A percentile compares a stretch with the other conserved stretches of the same genome.
phyloP scores from a whole-genome alignment of 768 basidiomycete species.

The Trametes cingulata region DNA sequence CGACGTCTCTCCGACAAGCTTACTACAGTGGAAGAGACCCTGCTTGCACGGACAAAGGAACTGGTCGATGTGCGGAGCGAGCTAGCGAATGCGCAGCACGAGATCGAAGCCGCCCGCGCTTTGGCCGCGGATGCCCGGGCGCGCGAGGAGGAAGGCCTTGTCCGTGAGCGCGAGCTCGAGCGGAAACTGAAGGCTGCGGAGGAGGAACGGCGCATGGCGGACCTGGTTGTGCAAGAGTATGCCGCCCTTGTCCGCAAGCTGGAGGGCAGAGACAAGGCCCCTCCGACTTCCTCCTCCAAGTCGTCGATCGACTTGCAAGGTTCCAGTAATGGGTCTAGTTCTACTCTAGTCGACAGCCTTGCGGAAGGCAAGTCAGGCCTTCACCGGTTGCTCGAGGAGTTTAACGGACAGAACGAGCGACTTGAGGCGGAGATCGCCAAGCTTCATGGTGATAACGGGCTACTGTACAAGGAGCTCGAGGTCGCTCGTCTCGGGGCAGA shows the following conservation, averaged over 20 bases:
- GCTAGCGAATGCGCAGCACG: conserved; percentile 41
- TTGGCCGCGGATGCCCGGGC: conserved; percentile 54
- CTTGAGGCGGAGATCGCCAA: conserved; percentile 45
- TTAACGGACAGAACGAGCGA: conserved; percentile 47
- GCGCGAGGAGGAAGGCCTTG: conserved; percentile 53
- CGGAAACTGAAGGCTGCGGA: conserved; percentile 48
- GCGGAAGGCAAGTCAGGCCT: conserved; percentile 51
- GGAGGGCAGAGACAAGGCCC: conserved; percentile 46
- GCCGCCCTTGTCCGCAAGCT: conserved; percentile 71
- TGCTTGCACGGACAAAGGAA: conserved; percentile 51
- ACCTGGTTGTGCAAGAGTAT: conserved; percentile 69
- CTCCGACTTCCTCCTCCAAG: conserved; percentile 13
- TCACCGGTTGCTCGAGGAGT: conserved; percentile 49
- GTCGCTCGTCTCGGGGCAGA: conserved; percentile 47
- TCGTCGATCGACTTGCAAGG: conserved; percentile 13
- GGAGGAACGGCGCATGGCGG: conserved; percentile 62
- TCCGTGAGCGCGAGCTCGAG: conserved; percentile 51
- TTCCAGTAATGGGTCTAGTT: conserved; percentile 15
- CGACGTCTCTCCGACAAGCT: conserved; percentile 71
- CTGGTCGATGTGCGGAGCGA: conserved; percentile 46
- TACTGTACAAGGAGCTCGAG: conserved; percentile 43
- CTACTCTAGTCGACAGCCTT: conserved; percentile 34
- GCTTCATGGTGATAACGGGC: conserved; percentile 46
- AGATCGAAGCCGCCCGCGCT: conserved; percentile 54
- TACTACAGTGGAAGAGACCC: conserved; percentile 54